Conservation (phyloP, 495 filamentous ascomycete species). For the Aspergillus ostianus region DNA sequence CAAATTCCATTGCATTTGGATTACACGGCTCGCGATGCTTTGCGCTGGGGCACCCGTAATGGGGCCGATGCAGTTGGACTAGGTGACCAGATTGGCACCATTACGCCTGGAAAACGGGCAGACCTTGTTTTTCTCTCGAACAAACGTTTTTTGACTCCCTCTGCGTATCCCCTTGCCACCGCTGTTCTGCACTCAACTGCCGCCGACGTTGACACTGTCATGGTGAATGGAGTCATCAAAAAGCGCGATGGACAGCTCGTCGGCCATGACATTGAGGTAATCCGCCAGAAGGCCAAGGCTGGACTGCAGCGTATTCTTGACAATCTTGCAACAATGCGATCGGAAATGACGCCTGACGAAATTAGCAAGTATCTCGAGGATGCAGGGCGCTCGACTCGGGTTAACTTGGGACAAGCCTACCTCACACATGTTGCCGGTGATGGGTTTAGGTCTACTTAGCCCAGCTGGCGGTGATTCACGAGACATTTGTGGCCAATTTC, state of each 20-base stretch:
- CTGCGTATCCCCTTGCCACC: background rate
- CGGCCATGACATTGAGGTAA: background rate
- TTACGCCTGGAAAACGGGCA: background rate
- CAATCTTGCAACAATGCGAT: background rate
- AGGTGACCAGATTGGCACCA: background rate
- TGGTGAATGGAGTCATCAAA: background rate
- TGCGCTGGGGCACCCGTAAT: background rate
- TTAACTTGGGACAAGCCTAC: background rate
- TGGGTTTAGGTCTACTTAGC: no score
- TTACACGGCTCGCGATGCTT: background rate
- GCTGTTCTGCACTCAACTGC: background rate
- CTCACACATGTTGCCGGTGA: no score
- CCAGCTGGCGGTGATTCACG: no score
- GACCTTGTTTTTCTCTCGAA: background rate
- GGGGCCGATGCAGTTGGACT: background rate
- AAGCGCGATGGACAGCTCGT: background rate
- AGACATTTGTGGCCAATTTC: no score
- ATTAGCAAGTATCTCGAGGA: background rate
- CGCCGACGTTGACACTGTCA: background rate
- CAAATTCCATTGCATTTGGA: background rate
- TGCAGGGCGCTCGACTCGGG: background rate
- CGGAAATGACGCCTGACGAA: background rate
- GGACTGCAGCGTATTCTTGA: background rate
- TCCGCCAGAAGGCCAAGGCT: background rate
- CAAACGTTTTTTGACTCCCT: background rate